phyloP scores from a whole-genome alignment of 768 basidiomycete genomes.

The Lyophyllum semitale region DNA sequence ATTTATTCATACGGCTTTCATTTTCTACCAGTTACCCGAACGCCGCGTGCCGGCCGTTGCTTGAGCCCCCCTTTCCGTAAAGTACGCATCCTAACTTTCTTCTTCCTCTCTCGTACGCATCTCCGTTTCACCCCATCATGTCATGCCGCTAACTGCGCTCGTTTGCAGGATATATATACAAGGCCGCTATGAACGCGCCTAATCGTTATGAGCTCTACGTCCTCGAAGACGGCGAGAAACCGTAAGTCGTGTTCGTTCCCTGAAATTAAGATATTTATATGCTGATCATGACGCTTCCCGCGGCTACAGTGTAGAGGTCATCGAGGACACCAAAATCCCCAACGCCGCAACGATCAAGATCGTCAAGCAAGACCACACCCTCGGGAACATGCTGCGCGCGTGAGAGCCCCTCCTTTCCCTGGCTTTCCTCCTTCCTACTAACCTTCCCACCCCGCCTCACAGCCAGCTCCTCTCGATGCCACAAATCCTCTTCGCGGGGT shows the following conservation, averaged over 20 bases:
- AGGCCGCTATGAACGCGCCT: constrained; percentile 84
- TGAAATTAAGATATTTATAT: background rate
- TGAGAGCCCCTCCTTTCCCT: constrained; percentile 39
- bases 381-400: constrained; percentile 97
- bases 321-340: constrained; percentile 96
- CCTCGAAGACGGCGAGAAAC: constrained; percentile 90
- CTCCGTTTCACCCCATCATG: too few relatives aligned
- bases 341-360: constrained; percentile 96
- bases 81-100: too few relatives aligned
- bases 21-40: background rate
- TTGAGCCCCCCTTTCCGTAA: too few relatives aligned
- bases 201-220: constrained; percentile 76
- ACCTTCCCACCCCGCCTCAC: constrained; percentile 5
- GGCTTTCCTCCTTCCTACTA: background rate
- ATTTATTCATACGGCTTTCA: background rate
- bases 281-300: constrained; percentile 1
- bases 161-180: background rate
- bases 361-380: constrained; percentile 95
- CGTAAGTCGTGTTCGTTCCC: constrained; percentile 57
- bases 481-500: constrained; percentile 91
- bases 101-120: too few relatives aligned
- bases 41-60: too few relatives aligned
- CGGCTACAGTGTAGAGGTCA: constrained; percentile 73
- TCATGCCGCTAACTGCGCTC: too few relatives aligned
- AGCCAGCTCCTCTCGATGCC: constrained; percentile 92